Percentiles rank a stretch among this genome's conserved stretches.
phyloP scores from a whole-genome alignment of 768 basidiomycete species.

The Lyophyllum semitale region DNA sequence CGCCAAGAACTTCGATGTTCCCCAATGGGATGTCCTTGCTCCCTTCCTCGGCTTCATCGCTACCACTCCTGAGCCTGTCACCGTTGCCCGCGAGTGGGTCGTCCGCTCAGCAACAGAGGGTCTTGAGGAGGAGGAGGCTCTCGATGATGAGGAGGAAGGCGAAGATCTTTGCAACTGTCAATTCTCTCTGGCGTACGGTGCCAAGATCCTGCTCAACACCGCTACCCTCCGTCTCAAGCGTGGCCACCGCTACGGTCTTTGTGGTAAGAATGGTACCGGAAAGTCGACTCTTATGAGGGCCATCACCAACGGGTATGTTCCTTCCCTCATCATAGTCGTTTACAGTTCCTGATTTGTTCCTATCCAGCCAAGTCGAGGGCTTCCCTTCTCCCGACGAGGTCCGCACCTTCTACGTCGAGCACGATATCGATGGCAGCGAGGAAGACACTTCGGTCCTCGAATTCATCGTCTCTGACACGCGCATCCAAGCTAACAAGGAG shows the following conservation, averaged over 20 bases:
- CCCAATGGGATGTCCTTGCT: slow-evolving; percentile 83
- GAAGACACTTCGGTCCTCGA: slow-evolving; percentile 87
- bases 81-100: slow-evolving; percentile 81
- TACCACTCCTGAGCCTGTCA: slow-evolving; percentile 62
- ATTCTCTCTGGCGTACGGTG: slow-evolving; percentile 98
- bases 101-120: slow-evolving; percentile 86
- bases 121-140: slow-evolving; percentile 63
- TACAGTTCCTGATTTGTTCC: slow-evolving; percentile 28
- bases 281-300: slow-evolving; percentile 95
- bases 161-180: slow-evolving; percentile 99
- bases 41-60: slow-evolving; percentile 74
- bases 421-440: slow-evolving; percentile 97
- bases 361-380: slow-evolving; percentile 84
- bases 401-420: slow-evolving; percentile 99
- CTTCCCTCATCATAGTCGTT: slow-evolving; percentile 7
- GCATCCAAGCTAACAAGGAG: slow-evolving; percentile 66
- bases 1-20: slow-evolving; percentile 88
- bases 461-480: slow-evolving; percentile 86
- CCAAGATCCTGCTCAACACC: slow-evolving; percentile 96
- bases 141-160: slow-evolving; percentile 94
- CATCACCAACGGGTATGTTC: slow-evolving; percentile 75
- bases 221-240: slow-evolving; percentile 97
- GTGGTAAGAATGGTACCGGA: slow-evolving; percentile 98
- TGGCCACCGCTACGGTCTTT: slow-evolving; percentile 97
- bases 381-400: slow-evolving; percentile 98